Base-by-base conservation (phyloP, 805 yeast genomes). In the Metschnikowia corniflorae region DNA sequence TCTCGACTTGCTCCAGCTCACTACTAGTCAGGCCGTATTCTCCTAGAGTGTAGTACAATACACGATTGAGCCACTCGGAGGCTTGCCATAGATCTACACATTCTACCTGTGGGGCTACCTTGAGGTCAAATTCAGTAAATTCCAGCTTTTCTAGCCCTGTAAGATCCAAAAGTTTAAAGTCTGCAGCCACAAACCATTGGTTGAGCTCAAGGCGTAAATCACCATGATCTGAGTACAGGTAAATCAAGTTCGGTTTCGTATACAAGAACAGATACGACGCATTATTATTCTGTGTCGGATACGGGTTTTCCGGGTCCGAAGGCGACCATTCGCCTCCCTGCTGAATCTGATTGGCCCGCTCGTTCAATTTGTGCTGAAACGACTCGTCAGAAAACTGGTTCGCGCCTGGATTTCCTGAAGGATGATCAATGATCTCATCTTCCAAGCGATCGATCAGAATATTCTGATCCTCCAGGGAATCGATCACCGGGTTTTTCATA, bases 371-470 rank as follows among this genome's bases (percentile, higher is more conserved):
- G 35, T 53, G 57, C 43, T 68, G 73, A 37, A 68, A 68, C 18
- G 72, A 61, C 38, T 65, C 67, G 40, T 68, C 72, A 6, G 45
- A 44, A 12, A 63, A 45, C 16, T 61, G 62, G 24, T 53, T 45
- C 31, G 53, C 45, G 26, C 37, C 39, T 7, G 69, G 57, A 16
- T 47, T 36, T 3, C 61, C 60, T 38, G 64, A 67, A 0, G 71
- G 70, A 42, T 67, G 64, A 40, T 68, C 71, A n/a, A 65, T 66
- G 34, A 65, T 60, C 43, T 64, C 68, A 40, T 70, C 77, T 34
- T 73, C 77, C 29, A 73, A 61, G 40, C 66, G 61, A 41, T 71
- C 75, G 16, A 67, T 66, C 57, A 68, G 63, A 7, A 54, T 40
- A 21, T 46, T 57, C 19, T 55, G 58, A 16, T 54, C 54, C 27